Base-by-base conservation (phyloP, 202 grass and related monocot species). In the Panicum hallii region DNA sequence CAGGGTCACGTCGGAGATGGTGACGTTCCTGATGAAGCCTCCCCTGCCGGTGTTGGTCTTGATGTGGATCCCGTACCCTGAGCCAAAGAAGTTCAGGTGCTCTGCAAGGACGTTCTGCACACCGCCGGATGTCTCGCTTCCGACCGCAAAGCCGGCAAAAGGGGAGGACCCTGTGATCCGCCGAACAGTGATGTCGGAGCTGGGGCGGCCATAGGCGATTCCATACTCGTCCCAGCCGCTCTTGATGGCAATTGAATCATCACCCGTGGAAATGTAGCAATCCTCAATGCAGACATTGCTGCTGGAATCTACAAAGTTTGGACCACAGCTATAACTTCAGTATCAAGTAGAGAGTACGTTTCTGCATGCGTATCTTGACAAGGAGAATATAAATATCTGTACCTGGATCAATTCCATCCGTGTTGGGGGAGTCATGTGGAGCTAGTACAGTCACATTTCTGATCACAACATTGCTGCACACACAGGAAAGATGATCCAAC, bases 191-290 rank as follows among this genome's bases (percentile, higher is more conserved):
- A 97, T 94, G 75, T 43, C 86, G 0, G 95, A 93, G 87, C 92
- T 91, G 19, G 92, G 89, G 20, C 87, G 90, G 9, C 75, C 84
- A 20, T 87, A 97, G 22, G 95, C 61, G 28, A 97, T 90, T 23
- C 95, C 95, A n/a, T 97, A 97, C 74, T 97, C 88, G 17, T 97
- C 95, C 95, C 95, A 93, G 45, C 95, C 95, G 61, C 92, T 94
- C 88, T 97, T 97, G 79, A 97, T 88, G 58, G 90, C 84, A 14
- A 97, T 45, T 67, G 91, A 54, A 63, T 97, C 95, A 16, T 97
- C 95, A 17, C 95, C 95, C 0, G 92, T 94, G 2, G 92, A 91
- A 54, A 97, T 94, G 75, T 88, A 93, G 82, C 86, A 94, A 78
- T 97, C 95, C 92, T 94, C 95, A 16, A 94, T 94, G 84, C 95